Evolutionary conservation across 345 rosid genomes (phyloP).

Genomic region (Gossypioides kirkii): DNA sequence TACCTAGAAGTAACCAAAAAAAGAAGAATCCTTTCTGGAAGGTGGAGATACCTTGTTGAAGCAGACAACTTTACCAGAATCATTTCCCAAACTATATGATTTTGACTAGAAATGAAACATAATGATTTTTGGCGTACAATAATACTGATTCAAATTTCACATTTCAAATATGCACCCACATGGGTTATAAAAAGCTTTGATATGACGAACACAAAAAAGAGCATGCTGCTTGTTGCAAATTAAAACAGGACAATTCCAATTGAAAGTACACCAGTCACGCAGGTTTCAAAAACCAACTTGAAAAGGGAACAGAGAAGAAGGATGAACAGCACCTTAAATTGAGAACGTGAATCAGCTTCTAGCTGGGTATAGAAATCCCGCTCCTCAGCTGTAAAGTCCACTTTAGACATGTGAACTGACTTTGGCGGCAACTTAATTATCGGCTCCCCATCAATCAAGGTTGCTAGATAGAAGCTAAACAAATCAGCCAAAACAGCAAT

Average conservation of each 20-base stretch:
- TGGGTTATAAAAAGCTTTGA: neutral
- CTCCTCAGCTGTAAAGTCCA: constrained; percentile 76
- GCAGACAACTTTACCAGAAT: neutral
- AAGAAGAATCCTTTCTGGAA: neutral
- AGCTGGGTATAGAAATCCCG: constrained; percentile 76
- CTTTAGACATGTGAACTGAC: constrained; percentile 50
- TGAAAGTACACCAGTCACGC: neutral
- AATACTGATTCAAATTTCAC: neutral
- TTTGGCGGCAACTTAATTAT: constrained; percentile 85
- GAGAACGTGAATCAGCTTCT: constrained; percentile 73
- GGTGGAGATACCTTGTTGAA: neutral
- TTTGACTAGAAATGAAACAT: neutral
- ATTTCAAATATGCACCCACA: neutral
- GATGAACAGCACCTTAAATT: constrained; percentile 66
- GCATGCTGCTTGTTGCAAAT: neutral
- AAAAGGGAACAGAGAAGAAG: constrained; percentile 5
- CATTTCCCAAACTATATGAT: neutral
- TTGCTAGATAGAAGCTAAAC: constrained; percentile 44
- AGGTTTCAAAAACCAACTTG: constrained; percentile 4
- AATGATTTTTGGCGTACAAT: neutral
- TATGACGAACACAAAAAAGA: neutral
- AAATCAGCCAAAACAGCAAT: constrained; percentile 19
- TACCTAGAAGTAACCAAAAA: neutral
- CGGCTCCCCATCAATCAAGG: constrained; percentile 81
- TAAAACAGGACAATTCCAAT: neutral